Base-by-base conservation (phyloP, 768 basidiomycete genomes). In the Lentinula sp. region DNA sequence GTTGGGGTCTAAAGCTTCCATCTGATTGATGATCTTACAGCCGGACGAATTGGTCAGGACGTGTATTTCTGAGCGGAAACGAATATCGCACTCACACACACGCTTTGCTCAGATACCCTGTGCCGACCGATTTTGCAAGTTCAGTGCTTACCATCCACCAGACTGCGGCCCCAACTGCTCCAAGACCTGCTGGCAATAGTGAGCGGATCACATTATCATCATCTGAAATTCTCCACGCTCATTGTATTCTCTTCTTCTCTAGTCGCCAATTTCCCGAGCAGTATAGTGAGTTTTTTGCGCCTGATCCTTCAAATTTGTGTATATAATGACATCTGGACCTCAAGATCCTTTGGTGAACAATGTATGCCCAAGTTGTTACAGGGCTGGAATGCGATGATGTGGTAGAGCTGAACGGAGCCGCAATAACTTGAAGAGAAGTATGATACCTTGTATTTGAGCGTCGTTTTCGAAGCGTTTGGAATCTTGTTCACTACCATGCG, bases 151-250 rank as follows among this genome's bases (percentile, higher is more conserved):
- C 16, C 89, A 91, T 72, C 85, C 85, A 34, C 65, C 57, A 31
- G 74, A 83, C 61, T 91, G 89, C 67, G 78, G 80, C 5, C 80
- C 84, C 28, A 71, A 77, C 32, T 91, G 89, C 73, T 75, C 69
- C 34, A 75, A 69, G 28, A 84, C 84, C 28, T 90, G 89, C 69
- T 90, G 89, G 89, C 87, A 89, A 72, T 88, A 88, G 89, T 91
- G 70, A 75, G 88, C 71, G 55, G 57, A 54, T 60, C 52, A 40
- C 52, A 13, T 8, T 18, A 48, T 48, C 46, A 48, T 45, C 43
- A 45, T 15, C 15, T 4, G 46, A 28, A 48, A 18, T 4, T 21
- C 21, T 21, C 21, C 55, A 39, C n/a, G 31, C 34, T 51, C 50
- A 35, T 48, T 50, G 11, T 18, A 28, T 11, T 13, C 34, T 11